phyloP scores from a whole-genome alignment of 805 yeast genomes.

The Starmerella khaoyaiensis region DNA sequence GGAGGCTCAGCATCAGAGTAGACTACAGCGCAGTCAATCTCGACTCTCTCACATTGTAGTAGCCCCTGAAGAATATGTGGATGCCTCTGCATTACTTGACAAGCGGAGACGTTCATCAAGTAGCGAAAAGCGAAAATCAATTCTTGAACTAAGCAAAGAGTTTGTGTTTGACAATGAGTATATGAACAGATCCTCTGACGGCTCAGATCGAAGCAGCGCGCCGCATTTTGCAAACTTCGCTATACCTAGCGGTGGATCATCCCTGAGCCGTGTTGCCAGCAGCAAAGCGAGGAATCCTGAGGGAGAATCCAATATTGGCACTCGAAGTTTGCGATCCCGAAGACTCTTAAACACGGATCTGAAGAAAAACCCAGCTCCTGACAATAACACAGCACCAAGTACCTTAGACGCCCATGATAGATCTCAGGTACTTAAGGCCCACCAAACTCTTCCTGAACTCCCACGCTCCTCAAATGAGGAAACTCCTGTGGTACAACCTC shows the following conservation, averaged over 20 bases:
- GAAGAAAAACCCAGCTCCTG: too few species aligned
- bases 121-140: slow-evolving; percentile 19
- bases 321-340: too few species aligned
- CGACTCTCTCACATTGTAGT: slow-evolving; percentile 28
- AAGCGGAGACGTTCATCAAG: slow-evolving; percentile 18
- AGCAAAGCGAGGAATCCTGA: too few species aligned
- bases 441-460: background rate
- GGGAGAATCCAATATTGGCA: too few species aligned
- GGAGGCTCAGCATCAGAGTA: slow-evolving; percentile 15
- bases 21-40: slow-evolving; percentile 17
- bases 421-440: background rate
- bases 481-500: slow-evolving; percentile 1
- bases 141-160: slow-evolving; percentile 43
- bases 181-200: too few species aligned
- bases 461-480: too few species aligned
- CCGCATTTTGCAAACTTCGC: too few species aligned
- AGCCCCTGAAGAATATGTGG: slow-evolving; percentile 26
- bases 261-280: too few species aligned
- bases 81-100: slow-evolving; percentile 27
- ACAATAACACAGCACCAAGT: too few species aligned
- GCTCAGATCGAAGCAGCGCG: too few species aligned
- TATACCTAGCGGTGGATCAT: too few species aligned
- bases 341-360: too few species aligned
- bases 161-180: slow-evolving; percentile 54
- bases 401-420: slow-evolving; percentile 1